A percentile compares a stretch with the other conserved stretches of the same genome.
phyloP scores from a whole-genome alignment of 2,329 filamentous ascomycete species.

The Furcasterigmium furcatum region DNA sequence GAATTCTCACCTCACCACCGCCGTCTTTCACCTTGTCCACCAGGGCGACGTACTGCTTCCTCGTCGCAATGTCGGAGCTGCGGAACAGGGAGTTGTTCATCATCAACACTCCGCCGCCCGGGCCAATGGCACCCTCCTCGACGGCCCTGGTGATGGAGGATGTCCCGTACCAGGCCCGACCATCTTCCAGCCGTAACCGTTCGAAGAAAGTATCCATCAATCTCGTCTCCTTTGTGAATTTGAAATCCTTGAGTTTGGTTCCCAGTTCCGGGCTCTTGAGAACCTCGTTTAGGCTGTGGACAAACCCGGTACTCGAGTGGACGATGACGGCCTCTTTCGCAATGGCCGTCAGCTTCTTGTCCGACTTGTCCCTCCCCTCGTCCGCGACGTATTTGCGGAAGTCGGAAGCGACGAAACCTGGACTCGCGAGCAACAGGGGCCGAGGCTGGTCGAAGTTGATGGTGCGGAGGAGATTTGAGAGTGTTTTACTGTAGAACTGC shows the following conservation, averaged over 20 bases:
- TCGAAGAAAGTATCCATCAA: conserved; percentile 83
- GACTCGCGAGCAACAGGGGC: conserved; percentile 81
- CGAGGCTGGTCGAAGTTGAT: conserved; percentile 70
- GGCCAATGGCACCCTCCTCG: conserved; percentile 81
- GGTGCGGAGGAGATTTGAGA: conserved; percentile 72
- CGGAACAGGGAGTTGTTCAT: conserved; percentile 88
- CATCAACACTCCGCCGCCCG: conserved; percentile 79
- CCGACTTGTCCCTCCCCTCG: conserved; percentile 52
- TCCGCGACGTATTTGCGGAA: conserved; percentile 74
- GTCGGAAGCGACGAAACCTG: conserved; percentile 79
- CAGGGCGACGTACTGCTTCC: conserved; percentile 78
- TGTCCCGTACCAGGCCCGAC: conserved; percentile 86
- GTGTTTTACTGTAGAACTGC: conserved; percentile 74
- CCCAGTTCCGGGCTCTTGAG: conserved; percentile 78
- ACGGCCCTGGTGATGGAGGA: conserved; percentile 80
- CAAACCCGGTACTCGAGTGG: conserved; percentile 79
- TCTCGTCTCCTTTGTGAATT: conserved; percentile 79
- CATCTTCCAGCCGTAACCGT: conserved; percentile 78
- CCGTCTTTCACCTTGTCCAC: conserved; percentile 86
- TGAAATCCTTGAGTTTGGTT: conserved; percentile 76
- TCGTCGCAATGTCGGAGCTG: conserved; percentile 70
- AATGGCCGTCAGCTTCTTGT: conserved; percentile 67
- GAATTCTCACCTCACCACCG: conserved; percentile 82
- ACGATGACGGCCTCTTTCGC: conserved; percentile 67
- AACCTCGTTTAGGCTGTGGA: conserved; percentile 85